Percentiles rank a stretch among this genome's conserved stretches.
These are phyloP conservation scores for Clitopilus passeckerianus DNA, from an alignment of 768 basidiomycete species.

Conservation along the genomic window DNA sequence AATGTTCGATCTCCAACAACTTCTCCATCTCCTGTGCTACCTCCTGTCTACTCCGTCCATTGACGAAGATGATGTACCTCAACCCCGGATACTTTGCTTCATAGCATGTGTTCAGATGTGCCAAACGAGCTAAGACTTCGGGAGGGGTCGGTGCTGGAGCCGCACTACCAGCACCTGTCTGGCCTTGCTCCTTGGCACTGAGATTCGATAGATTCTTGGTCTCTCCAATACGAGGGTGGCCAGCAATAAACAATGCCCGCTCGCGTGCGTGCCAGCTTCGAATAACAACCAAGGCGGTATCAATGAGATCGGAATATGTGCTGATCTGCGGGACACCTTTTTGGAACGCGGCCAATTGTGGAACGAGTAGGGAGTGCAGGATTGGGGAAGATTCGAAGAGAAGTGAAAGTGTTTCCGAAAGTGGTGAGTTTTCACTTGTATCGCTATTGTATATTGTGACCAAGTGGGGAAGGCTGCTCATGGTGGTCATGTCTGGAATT, in stretches of 20 bases:
- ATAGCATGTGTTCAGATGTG: slow-evolving; percentile 73
- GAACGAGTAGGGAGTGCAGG: slow-evolving; percentile 43
- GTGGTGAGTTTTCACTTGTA: slow-evolving; percentile 29
- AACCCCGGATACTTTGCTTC: slow-evolving; percentile 69
- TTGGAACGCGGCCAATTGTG: slow-evolving; percentile 35
- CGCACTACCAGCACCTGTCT: slow-evolving; percentile 17
- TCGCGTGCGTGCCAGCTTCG: slow-evolving; percentile 43
- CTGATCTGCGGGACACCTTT: slow-evolving; percentile 18
- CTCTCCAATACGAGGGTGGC: slow-evolving; percentile 90
- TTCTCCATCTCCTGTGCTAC: slow-evolving; percentile 82
- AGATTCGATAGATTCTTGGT: slow-evolving; percentile 66
- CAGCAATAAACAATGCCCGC: slow-evolving; percentile 66
- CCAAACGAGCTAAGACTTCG: slow-evolving; percentile 68
- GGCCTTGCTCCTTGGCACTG: slow-evolving; percentile 79
- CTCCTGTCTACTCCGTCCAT: slow-evolving; percentile 66
- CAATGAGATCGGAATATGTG: slow-evolving; percentile 54
- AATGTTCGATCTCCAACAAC: slow-evolving; percentile 48
- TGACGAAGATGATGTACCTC: slow-evolving; percentile 90
- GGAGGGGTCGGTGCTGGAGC: slow-evolving; percentile 53
- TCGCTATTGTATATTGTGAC: slow-evolving; percentile 22
- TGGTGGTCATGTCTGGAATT: slow-evolving; percentile 1
- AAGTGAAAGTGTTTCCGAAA: slow-evolving; percentile 20
- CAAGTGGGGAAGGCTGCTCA: slow-evolving; percentile 27
- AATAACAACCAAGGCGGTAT: slow-evolving; percentile 44
- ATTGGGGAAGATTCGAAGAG: slow-evolving; percentile 53